Percentiles rank a stretch among this genome's conserved stretches.
Evolutionary conservation across 2,329 filamentous ascomycete species (phyloP).

Genomic region (Hymenotorrendiella dingleyae): DNA sequence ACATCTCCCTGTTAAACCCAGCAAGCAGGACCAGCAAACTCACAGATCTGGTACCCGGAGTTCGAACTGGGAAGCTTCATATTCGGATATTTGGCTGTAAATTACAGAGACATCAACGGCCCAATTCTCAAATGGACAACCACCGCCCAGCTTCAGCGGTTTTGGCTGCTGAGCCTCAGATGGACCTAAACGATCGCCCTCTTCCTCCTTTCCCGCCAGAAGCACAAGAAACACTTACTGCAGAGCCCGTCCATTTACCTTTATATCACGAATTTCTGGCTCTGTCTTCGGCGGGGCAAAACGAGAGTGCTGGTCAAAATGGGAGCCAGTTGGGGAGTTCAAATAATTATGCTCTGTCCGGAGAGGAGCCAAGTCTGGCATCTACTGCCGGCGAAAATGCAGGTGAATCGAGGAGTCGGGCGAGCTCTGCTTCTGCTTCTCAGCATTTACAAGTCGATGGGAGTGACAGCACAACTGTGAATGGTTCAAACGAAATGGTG

Average conservation of each 20-base stretch:
- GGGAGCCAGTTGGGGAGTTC: constrained; percentile 1
- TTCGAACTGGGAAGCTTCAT: no score
- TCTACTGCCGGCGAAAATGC: no score
- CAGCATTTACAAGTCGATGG: not conserved
- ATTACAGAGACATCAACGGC: no score
- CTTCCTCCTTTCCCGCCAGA: constrained; percentile 4
- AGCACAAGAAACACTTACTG: not conserved
- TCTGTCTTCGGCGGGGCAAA: no score
- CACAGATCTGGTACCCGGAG: no score
- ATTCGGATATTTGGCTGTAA: no score
- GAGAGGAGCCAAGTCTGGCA: not conserved
- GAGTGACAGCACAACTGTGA: not conserved
- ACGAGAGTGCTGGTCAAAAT: no score
- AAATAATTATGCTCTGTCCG: not conserved
- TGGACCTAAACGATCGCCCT: constrained; percentile 5
- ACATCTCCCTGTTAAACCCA: no score
- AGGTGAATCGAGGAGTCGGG: constrained; percentile 6
- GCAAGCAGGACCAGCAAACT: no score
- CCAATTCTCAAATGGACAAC: constrained; percentile 1
- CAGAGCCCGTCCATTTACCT: not conserved
- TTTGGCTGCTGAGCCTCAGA: not conserved
- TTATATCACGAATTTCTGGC: constrained; percentile 1
- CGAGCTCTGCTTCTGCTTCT: constrained; percentile 4
- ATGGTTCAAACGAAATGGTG: not conserved
- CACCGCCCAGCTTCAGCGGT: not conserved